Base-by-base conservation (phyloP, 768 basidiomycete genomes). In the Serendipita sp. region DNA sequence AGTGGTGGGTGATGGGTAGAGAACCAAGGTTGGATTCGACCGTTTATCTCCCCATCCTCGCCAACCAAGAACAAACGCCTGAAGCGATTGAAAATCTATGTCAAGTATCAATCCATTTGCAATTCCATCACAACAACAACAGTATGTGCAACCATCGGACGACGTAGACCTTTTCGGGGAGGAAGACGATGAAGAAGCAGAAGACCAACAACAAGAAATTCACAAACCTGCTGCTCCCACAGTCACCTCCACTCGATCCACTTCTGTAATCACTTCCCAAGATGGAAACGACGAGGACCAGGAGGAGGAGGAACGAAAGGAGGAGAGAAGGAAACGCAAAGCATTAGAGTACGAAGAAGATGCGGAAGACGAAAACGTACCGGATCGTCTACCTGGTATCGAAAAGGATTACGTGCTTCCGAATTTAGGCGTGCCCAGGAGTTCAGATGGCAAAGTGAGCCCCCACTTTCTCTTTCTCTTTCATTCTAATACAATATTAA, bases 271-370 rank as follows among this genome's bases (percentile, higher is more conserved):
- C n/a, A n/a, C n/a, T n/a, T n/a, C n/a, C n/a, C n/a, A n/a, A n/a
- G n/a, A n/a, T n/a, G n/a, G n/a, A n/a, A n/a, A n/a, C n/a, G n/a
- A n/a, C n/a, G n/a, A n/a, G n/a, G n/a, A n/a, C n/a, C n/a, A n/a
- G n/a, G n/a, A n/a, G n/a, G n/a, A n/a, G n/a, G n/a, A n/a, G n/a
- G n/a, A 88, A 60, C 75, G 82, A 17, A 74, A 89, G 33, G 81
- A 87, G 45, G 78, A 80, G n/a, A 78, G 75, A 43, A 73, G 75
- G 42, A 77, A 70, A 43, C 77, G 90, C 66, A 82, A 81, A 68
- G 83, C 82, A 1, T 71, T 92, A 66, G 90, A 92, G 72, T 92
- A 93, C 70, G 81, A 79, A 67, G 90, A 91, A 71, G 86, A 88
- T 30, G 34, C 5, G 14, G 86, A 88, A 3, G 77, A 75, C 31